Conservation (phyloP, 306 rosid species). For the Acacia melanoxylon region DNA sequence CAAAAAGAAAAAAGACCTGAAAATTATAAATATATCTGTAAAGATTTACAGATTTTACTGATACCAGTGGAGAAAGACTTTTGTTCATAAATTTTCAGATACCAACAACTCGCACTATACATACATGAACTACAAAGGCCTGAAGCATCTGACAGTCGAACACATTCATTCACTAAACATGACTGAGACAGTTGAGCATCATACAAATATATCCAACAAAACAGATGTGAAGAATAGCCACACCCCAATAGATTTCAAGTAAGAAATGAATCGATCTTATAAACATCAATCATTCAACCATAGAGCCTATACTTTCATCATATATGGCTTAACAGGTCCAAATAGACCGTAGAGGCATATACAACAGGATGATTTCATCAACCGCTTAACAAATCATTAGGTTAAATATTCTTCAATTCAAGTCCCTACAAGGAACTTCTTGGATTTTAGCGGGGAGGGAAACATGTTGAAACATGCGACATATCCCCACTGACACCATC, state of each 20-base stretch:
- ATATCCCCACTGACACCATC: not conserved
- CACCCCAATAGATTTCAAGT: constrained; percentile 6
- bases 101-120: constrained; percentile 13
- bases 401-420: not conserved
- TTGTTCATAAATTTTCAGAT: constrained; percentile 9
- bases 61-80: not conserved
- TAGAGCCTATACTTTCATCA: not conserved
- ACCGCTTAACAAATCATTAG: constrained; percentile 15
- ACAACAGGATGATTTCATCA: constrained; percentile 14
- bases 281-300: constrained; percentile 16
- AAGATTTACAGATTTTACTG: not conserved
- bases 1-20: not conserved
- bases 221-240: constrained; percentile 4
- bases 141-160: not conserved
- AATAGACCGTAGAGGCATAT: not conserved
- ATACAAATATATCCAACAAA: not conserved
- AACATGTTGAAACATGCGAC: not conserved
- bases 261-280: not conserved
- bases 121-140: not conserved
- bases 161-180: constrained; percentile 7
- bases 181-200: constrained; percentile 15
- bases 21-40: no score
- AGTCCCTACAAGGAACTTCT: not conserved
- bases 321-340: constrained; percentile 10
- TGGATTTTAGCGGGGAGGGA: not conserved